A percentile compares a stretch with the other conserved stretches of the same genome.
phyloP scores from a whole-genome alignment of 768 basidiomycete species.

The Clitopilus passeckerianus region DNA sequence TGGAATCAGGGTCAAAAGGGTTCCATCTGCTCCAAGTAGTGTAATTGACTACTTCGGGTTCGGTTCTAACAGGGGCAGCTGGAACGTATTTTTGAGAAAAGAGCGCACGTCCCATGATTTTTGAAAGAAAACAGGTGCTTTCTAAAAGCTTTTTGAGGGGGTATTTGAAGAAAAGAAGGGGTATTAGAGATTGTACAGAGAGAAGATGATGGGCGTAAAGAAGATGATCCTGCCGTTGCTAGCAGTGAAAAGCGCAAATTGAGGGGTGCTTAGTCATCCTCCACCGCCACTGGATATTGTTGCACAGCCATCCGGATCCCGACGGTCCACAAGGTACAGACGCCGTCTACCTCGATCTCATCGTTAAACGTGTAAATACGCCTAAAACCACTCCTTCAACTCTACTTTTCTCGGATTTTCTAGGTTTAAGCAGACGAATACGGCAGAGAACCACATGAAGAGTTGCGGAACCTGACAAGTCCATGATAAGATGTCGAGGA shows the following conservation, averaged over 20 bases:
- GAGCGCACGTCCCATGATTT: constrained; percentile 54
- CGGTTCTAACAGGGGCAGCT: constrained; percentile 35
- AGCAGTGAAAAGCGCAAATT: background rate
- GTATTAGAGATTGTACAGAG: constrained; percentile 13
- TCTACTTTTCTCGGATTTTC: background rate
- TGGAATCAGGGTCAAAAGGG: constrained; percentile 77
- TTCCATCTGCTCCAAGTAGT: constrained; percentile 63
- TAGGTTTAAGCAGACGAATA: background rate
- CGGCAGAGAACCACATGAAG: background rate
- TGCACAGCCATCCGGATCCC: background rate
- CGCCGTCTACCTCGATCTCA: background rate
- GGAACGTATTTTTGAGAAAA: constrained; percentile 42
- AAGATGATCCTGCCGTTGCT: constrained; percentile 1
- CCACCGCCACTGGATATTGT: background rate
- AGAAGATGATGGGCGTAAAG: constrained; percentile 8
- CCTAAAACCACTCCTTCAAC: background rate
- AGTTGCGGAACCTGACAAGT: background rate
- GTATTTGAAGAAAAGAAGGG: constrained; percentile 14
- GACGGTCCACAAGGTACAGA: background rate
- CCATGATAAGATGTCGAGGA: background rate
- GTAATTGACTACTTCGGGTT: constrained; percentile 39
- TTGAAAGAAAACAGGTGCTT: constrained; percentile 2
- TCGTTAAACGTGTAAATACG: background rate
- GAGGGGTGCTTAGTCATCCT: background rate
- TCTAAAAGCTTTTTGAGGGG: constrained; percentile 16